phyloP scores from a whole-genome alignment of 345 rosid genomes.

The Dipteronia sinensis region DNA sequence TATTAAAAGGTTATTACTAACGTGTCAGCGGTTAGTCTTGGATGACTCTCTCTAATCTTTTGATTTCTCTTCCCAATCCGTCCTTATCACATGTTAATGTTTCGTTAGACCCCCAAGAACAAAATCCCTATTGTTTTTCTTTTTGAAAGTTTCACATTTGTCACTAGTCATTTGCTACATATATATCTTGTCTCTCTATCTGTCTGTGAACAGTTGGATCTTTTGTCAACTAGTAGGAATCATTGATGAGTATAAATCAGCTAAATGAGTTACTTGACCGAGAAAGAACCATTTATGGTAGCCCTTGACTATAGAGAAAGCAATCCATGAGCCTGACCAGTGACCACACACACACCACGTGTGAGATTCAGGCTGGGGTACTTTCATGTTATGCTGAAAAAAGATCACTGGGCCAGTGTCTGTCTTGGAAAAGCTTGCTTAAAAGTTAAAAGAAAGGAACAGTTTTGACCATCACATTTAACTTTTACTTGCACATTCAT shows the following conservation, averaged over 20 bases:
- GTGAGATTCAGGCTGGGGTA: too few species aligned
- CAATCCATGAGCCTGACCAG: conserved; percentile 22
- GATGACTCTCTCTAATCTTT: not conserved
- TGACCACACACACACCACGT: not conserved
- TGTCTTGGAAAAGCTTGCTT: too few species aligned
- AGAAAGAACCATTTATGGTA: not conserved
- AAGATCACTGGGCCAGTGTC: too few species aligned
- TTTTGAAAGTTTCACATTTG: conserved; percentile 27
- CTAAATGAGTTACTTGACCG: not conserved
- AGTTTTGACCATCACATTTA: too few species aligned
- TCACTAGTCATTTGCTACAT: conserved; percentile 21
- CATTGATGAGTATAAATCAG: conserved; percentile 5
- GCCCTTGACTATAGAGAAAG: not conserved
- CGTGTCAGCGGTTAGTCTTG: conserved; percentile 17
- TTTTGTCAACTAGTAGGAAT: conserved; percentile 5
- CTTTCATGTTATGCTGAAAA: too few species aligned
- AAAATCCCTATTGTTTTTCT: not conserved
- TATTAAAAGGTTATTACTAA: not conserved
- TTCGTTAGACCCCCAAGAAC: conserved; percentile 21
- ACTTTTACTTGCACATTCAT: too few species aligned
- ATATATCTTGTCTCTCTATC: conserved; percentile 17
- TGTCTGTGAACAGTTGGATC: not conserved
- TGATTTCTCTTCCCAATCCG: too few species aligned
- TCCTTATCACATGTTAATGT: conserved; percentile 36
- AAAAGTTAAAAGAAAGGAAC: too few species aligned